phyloP scores from a whole-genome alignment of 2,329 filamentous ascomycete genomes.

The Biscogniauxia marginata region DNA sequence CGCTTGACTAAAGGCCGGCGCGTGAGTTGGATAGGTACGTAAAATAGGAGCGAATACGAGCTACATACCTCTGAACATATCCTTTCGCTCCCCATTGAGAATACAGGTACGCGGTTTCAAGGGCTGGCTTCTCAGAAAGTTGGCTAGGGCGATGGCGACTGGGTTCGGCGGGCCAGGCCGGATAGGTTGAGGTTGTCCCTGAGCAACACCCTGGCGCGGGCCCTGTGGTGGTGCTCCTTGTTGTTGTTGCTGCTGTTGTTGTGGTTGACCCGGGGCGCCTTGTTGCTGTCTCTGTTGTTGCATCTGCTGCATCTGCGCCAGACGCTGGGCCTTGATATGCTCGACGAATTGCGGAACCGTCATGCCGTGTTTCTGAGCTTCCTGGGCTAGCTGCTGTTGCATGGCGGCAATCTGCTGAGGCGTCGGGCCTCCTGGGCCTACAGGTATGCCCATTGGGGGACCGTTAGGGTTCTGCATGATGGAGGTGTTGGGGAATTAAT shows the following conservation, averaged over 20 bases:
- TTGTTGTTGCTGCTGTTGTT: slow-evolving; percentile 28
- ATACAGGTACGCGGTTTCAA: slow-evolving; percentile 90
- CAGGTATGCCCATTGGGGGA: slow-evolving; percentile 19
- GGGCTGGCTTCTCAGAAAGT: slow-evolving; percentile 80
- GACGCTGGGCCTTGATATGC: slow-evolving; percentile 59
- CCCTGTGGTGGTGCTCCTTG: slow-evolving; percentile 34
- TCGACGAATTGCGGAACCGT: slow-evolving; percentile 81
- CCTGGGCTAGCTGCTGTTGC: slow-evolving; percentile 76
- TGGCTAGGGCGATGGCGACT: slow-evolving; percentile 82
- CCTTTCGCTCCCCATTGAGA: slow-evolving; percentile 92
- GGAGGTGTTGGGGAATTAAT: not conserved
- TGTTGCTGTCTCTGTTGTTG: slow-evolving; percentile 45
- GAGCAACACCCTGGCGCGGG: slow-evolving; percentile 32
- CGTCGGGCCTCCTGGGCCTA: slow-evolving; percentile 50
- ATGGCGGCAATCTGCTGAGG: slow-evolving; percentile 84
- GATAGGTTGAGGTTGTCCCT: slow-evolving; percentile 62
- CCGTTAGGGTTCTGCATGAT: slow-evolving; percentile 27
- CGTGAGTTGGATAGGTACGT: slow-evolving; percentile 12
- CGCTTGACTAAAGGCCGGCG: slow-evolving; percentile 71
- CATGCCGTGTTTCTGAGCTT: slow-evolving; percentile 83
- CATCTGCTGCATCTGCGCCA: slow-evolving; percentile 44
- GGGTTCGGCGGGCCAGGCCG: slow-evolving; percentile 81
- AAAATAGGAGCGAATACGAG: slow-evolving; percentile 1
- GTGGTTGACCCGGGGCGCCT: slow-evolving; percentile 35
- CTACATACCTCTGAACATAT: slow-evolving; percentile 85